Base-by-base conservation (phyloP, 805 yeast genomes). In the Saturnispora kantuleensis region DNA sequence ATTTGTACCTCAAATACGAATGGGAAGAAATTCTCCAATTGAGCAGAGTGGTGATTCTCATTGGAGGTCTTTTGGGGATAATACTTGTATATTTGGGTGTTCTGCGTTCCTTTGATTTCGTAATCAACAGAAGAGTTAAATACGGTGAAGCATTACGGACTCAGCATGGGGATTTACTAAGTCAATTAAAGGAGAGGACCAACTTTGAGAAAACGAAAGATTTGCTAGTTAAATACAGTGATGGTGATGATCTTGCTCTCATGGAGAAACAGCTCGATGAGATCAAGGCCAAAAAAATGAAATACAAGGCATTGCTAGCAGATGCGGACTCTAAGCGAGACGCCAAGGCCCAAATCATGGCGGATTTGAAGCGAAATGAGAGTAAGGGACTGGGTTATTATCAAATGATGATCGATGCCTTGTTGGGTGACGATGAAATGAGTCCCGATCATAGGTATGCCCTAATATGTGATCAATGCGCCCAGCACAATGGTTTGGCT, bases 401-500 rank as follows among this genome's bases (percentile, higher is more conserved):
- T 50, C 62, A 39, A 65, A 76, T 71, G 35, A 50, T 51, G 55
- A 66, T 52, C 73, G 73, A 50, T 46, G 67, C 38, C 38, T 50
- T 77, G 8, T 59, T 75, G 3, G 90, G 88, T 16, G 75, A 74
- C 42, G 85, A 79, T 60, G 90, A 83, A 54, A 61, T 73, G 38
- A 67, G 76, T 39, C 70, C 82, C 0, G 75, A 76, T 37, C 65
- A 66, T 47, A 62, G 94, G 37, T 82, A 70, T 57, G 95, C 95
- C 0, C 67, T 85, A 51, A 81, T 85, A 12, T 85, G 95, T 58
- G 50, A 56, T 15, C 63, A 68, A n/a, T 85, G 95, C 56, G 65
- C 60, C 17, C 68, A 68, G 13, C 94, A 85, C 60, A 85, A 86
- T 56, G 95, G 95, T 1, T 68, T 85, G 38, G 94, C 94, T 0